Percentiles rank a stretch among this genome's conserved stretches.
phyloP scores from a whole-genome alignment of 768 basidiomycete species.

The Mycena polygramma region DNA sequence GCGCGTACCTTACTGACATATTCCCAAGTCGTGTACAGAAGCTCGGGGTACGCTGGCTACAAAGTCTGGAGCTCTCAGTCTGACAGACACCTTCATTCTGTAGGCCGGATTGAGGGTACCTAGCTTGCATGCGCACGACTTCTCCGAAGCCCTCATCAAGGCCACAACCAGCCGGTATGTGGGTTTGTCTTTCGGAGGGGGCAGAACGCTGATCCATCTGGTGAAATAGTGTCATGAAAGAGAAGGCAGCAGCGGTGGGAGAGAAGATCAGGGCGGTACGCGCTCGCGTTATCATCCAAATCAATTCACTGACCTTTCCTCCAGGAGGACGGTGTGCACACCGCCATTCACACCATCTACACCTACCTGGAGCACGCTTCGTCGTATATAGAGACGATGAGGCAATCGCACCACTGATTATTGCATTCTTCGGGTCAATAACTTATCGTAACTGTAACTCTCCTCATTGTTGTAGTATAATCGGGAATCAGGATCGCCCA shows the following conservation, averaged over 20 bases:
- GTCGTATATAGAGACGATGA: constrained; percentile 31
- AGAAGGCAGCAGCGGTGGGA: constrained; percentile 64
- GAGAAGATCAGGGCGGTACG: constrained; percentile 51
- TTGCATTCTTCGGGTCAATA: neutral
- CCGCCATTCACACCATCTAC: constrained; percentile 69
- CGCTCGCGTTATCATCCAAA: neutral
- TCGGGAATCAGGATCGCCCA: no score
- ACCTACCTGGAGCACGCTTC: constrained; percentile 56
- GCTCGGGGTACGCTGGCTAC: constrained; percentile 60
- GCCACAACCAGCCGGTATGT: constrained; percentile 67
- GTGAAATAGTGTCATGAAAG: constrained; percentile 66
- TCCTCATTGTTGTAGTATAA: no score
- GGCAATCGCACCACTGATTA: constrained; percentile 38
- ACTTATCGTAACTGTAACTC: no score
- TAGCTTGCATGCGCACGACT: constrained; percentile 59
- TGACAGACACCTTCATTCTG: neutral
- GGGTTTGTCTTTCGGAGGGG: neutral
- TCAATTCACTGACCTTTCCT: constrained; percentile 7
- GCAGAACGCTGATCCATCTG: neutral
- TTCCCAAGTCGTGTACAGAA: constrained; percentile 57
- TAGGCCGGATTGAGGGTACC: constrained; percentile 66
- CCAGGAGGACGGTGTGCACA: constrained; percentile 70
- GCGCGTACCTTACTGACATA: no score
- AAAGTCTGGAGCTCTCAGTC: neutral
- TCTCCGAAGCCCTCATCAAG: constrained; percentile 66